A percentile compares a stretch with the other conserved stretches of the same genome.
phyloP scores from a whole-genome alignment of 2,329 filamentous ascomycete genomes.

The Xenosphaeropsis pyriputrescens region DNA sequence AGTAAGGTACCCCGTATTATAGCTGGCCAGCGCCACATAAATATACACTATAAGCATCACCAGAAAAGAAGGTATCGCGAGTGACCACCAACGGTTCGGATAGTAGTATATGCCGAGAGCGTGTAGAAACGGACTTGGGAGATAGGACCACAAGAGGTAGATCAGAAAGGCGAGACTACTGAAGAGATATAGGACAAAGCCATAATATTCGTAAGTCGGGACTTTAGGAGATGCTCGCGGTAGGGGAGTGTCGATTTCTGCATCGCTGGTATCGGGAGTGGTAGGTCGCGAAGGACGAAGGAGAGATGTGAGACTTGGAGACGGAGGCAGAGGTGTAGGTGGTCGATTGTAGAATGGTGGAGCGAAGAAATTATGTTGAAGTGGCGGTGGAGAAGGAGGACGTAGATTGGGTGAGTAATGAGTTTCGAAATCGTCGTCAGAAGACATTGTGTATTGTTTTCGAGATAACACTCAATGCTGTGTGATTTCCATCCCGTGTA shows the following conservation, averaged over 20 bases:
- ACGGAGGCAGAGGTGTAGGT: slow-evolving; percentile 87
- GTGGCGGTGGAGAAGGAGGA: slow-evolving; percentile 11
- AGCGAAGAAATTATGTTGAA: slow-evolving; percentile 33
- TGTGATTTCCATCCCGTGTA: too few relatives aligned
- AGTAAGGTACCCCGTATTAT: slow-evolving; percentile 83
- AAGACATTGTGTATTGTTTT: too few relatives aligned
- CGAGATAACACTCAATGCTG: too few relatives aligned
- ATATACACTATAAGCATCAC: slow-evolving; percentile 85
- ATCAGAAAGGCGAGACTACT: slow-evolving; percentile 67
- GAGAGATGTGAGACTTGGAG: slow-evolving; percentile 82
- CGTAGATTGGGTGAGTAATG: too few relatives aligned
- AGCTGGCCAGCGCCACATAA: slow-evolving; percentile 80
- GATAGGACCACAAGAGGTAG: slow-evolving; percentile 62
- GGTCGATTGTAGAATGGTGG: slow-evolving; percentile 96
- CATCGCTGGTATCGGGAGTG: slow-evolving; percentile 82
- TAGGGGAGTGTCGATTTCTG: slow-evolving; percentile 60
- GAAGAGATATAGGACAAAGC: slow-evolving; percentile 91
- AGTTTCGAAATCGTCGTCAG: too few relatives aligned
- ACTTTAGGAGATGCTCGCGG: slow-evolving; percentile 83
- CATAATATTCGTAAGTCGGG: slow-evolving; percentile 99
- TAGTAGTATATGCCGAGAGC: slow-evolving; percentile 94
- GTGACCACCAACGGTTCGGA: slow-evolving; percentile 92
- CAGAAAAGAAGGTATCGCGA: slow-evolving; percentile 81
- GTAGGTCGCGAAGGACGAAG: slow-evolving; percentile 83
- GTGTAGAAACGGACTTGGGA: slow-evolving; percentile 83